phyloP scores from a whole-genome alignment of 2,329 filamentous ascomycete species.

The Colletotrichum simmondsii region DNA sequence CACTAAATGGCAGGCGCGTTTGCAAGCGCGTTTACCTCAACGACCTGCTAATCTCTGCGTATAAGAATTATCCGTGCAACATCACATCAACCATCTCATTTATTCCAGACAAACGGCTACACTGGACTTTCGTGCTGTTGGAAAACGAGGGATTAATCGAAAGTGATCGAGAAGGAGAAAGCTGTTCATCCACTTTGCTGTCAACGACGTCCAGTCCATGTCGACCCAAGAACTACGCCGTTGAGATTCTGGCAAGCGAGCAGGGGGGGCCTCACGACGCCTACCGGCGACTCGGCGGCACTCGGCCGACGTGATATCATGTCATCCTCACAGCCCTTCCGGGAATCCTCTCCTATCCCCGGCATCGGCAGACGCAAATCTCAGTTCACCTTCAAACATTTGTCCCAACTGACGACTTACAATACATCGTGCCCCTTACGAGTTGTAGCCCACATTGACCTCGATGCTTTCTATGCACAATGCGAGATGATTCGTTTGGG shows the following conservation, averaged over 20 bases:
- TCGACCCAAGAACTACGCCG: neutral
- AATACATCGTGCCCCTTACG: slow-evolving; percentile 81
- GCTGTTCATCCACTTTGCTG: neutral
- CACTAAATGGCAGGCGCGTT: slow-evolving; percentile 17
- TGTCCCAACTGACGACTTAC: slow-evolving; percentile 79
- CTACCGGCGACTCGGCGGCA: neutral
- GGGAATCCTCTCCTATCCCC: slow-evolving; percentile 28
- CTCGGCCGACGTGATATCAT: slow-evolving; percentile 10
- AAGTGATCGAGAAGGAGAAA: neutral
- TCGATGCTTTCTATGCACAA: slow-evolving; percentile 98
- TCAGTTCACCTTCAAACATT: slow-evolving; percentile 85
- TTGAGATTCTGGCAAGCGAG: neutral
- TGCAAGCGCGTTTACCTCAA: slow-evolving; percentile 15
- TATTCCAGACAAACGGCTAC: neutral
- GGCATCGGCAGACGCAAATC: slow-evolving; percentile 55
- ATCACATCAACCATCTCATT: neutral
- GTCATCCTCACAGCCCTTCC: slow-evolving; percentile 33
- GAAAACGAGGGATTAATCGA: neutral
- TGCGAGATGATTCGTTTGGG: slow-evolving; percentile 92
- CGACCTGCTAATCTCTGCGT: neutral
- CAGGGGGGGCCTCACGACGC: neutral
- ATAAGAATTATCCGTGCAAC: neutral
- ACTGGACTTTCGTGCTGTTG: no score
- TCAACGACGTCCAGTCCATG: neutral
- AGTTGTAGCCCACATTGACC: slow-evolving; percentile 90